phyloP scores from a whole-genome alignment of 2,329 filamentous ascomycete species.

The Penicillium capsulatum region DNA sequence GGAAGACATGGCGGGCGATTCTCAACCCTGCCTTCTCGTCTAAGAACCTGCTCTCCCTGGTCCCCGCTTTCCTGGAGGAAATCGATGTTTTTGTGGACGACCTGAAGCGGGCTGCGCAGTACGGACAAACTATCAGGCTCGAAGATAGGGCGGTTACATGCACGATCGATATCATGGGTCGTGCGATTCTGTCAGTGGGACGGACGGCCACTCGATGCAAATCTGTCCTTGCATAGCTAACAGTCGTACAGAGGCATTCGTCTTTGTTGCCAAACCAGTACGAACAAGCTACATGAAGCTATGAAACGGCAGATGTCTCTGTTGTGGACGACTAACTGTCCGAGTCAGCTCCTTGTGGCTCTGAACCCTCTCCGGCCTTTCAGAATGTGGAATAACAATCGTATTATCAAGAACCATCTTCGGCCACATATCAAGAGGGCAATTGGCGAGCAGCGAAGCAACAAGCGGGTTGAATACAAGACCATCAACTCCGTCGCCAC shows the following conservation, averaged over 20 bases:
- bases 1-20: constrained; percentile 1
- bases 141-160: not conserved
- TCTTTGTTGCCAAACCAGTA: not conserved
- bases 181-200: not conserved
- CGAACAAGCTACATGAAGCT: not conserved
- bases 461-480: not conserved
- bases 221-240: not conserved
- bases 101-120: not conserved
- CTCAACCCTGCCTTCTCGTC: not conserved
- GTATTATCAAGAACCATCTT: constrained; percentile 1
- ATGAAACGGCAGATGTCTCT: not conserved
- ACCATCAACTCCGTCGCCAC: constrained; percentile 1
- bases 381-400: constrained; percentile 1
- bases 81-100: constrained; percentile 1
- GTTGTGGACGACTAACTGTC: not conserved
- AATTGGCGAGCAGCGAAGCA: not conserved
- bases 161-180: not conserved
- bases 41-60: constrained; percentile 1
- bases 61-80: constrained; percentile 2
- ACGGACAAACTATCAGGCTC: not conserved
- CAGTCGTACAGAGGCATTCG: not conserved
- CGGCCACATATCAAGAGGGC: constrained; percentile 2
- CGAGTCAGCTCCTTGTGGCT: not conserved
- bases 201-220: not conserved
- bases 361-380: constrained; percentile 1